Base-by-base conservation (phyloP, 2,329 filamentous ascomycete species). In the Pestalotiopsis sp. region DNA sequence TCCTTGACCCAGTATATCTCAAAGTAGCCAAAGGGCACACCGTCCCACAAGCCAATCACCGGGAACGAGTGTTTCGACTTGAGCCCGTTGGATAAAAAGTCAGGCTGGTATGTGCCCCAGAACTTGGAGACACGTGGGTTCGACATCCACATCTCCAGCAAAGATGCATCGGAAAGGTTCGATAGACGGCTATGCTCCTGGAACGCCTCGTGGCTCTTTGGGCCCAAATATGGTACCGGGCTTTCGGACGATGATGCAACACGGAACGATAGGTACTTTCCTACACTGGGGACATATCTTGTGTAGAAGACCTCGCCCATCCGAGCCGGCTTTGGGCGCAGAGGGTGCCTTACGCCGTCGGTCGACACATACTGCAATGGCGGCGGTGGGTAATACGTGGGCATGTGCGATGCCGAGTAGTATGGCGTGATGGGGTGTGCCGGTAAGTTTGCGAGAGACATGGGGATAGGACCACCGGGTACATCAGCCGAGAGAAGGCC, bases 1-100 rank as follows among this genome's bases (percentile, higher is more conserved):
- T 99, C 96, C 76, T 97, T 97, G 3, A 96, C 94, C 95, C 96
- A 99, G 82, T 99, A 99, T 41, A 99, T 87, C 83, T 99, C 96
- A 78, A 99, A 98, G 78, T 97, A 99, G 0, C 94, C 96, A 81
- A 98, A 99, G 0, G 95, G 95, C 70, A 95, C 92, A 12, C 94
- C 95, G 74, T 98, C 94, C 93, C 95, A 99, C 78, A 94, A 91
- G 0, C 93, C 96, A 70, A 98, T 95, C 0, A 91, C 94, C 0
- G 96, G 96, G 79, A 98, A 97, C 9, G 91, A 94, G 80, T 98
- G 92, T 20, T 86, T 85, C 23, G 86, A 90, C 13, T 85, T 85
- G 12, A 98, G 82, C 0, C 87, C 90, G 2, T 82, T 83, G 23
- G 86, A 83, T 3, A 99, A 83, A 70, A 97, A 97, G 2, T 87